A percentile compares a stretch with the other conserved stretches of the same genome.
Conservation (phyloP, 345 rosid genomes). For the Nephelium lappaceum region DNA sequence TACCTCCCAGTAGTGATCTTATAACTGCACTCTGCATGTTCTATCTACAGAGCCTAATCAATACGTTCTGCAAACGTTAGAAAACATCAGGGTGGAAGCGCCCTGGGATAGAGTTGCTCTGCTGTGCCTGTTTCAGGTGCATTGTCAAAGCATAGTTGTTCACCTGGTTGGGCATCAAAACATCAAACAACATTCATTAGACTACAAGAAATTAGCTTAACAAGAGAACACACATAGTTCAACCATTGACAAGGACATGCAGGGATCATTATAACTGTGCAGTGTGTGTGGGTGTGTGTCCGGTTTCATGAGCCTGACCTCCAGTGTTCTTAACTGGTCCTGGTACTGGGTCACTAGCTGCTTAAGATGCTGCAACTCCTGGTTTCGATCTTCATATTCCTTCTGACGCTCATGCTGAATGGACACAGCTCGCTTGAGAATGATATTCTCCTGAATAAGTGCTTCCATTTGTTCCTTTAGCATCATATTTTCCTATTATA, state of each 20-base stretch:
- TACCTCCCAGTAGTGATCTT: neutral
- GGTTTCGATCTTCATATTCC: slow-evolving; percentile 58
- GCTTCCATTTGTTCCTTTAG: slow-evolving; percentile 74
- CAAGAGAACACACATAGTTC: neutral
- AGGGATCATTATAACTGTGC: neutral
- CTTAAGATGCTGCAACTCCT: slow-evolving; percentile 75
- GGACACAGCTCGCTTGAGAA: slow-evolving; percentile 78
- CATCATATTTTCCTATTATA: slow-evolving; percentile 58
- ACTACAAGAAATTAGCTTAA: neutral
- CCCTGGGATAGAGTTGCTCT: slow-evolving; percentile 55
- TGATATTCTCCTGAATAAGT: slow-evolving; percentile 64
- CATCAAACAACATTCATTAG: neutral
- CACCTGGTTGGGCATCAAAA: slow-evolving; percentile 37
- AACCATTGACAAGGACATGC: neutral
- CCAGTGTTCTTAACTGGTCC: slow-evolving; percentile 80
- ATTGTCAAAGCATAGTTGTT: slow-evolving; percentile 74
- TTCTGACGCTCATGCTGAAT: slow-evolving; percentile 85
- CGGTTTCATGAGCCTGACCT: slow-evolving; percentile 45
- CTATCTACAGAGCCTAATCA: slow-evolving; percentile 12
- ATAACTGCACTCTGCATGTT: neutral
- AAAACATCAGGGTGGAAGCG: slow-evolving; percentile 83
- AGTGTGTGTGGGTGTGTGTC: neutral
- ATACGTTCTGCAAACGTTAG: slow-evolving; percentile 27
- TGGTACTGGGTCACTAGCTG: slow-evolving; percentile 77
- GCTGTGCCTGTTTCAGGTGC: slow-evolving; percentile 67